Conservation (phyloP, 2,329 filamentous ascomycete species). For the Diplodia scrobiculata region DNA sequence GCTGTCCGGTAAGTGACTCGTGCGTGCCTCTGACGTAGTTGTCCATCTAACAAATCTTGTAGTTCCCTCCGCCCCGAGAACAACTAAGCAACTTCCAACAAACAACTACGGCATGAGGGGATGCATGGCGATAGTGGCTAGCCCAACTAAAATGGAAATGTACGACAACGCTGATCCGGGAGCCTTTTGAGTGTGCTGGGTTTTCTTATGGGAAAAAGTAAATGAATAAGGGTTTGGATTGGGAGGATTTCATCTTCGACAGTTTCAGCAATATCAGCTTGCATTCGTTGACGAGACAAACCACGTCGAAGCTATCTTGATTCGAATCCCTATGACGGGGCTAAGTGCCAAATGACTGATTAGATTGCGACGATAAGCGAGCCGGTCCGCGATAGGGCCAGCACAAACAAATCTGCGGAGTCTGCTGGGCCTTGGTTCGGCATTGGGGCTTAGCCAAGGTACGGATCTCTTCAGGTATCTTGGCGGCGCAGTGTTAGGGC, state of each 20-base stretch:
- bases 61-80: slow-evolving; percentile 44
- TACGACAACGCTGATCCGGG: slow-evolving; percentile 26
- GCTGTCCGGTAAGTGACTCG: slow-evolving; percentile 66
- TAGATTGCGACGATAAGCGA: not conserved
- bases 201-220: slow-evolving; percentile 24
- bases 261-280: not conserved
- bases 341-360: not conserved
- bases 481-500: not conserved
- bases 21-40: not conserved
- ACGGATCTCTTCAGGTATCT: not conserved
- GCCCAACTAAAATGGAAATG: slow-evolving; percentile 4
- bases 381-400: too few species aligned
- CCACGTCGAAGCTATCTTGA: not conserved
- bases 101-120: not conserved
- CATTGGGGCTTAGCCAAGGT: not conserved
- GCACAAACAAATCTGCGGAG: not conserved
- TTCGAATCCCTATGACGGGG: not conserved
- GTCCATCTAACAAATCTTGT: not conserved
- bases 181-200: slow-evolving; percentile 25
- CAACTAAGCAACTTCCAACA: slow-evolving; percentile 29
- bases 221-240: slow-evolving; percentile 6
- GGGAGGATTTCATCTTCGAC: slow-evolving; percentile 1
- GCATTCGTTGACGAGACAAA: not conserved
- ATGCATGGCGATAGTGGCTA: not conserved
- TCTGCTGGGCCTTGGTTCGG: not conserved